These are phyloP conservation scores for Aureobasidium zeae DNA, from an alignment of 2,329 filamentous ascomycete species.

Conservation along the genomic window DNA sequence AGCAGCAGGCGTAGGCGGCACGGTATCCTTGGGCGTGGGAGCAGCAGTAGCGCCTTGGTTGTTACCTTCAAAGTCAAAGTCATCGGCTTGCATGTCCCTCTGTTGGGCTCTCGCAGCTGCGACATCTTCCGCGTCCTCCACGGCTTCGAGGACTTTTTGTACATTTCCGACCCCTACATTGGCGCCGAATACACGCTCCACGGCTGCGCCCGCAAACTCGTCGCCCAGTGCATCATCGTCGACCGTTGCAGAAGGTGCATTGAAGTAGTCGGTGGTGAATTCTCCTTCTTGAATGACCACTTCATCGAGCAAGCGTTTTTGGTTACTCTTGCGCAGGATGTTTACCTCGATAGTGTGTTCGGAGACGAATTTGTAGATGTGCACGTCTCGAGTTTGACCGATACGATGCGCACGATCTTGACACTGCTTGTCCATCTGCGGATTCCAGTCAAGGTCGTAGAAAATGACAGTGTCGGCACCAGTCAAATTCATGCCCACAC, in stretches of 20 bases:
- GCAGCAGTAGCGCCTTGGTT: conserved; percentile 42
- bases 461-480: conserved; percentile 97
- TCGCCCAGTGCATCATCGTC: conserved; percentile 48
- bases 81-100: conserved; percentile 76
- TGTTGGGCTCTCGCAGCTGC: conserved; percentile 78
- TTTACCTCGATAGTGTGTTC: conserved; percentile 87
- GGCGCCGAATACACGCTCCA: conserved; percentile 69
- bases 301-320: conserved; percentile 96
- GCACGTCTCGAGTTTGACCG: conserved; percentile 91
- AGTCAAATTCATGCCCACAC: conserved; percentile 90
- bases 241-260: conserved; percentile 48
- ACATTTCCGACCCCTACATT: conserved; percentile 51
- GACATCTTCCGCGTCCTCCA: conserved; percentile 87
- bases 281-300: conserved; percentile 97
- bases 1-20: conserved; percentile 27
- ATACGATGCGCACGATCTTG: conserved; percentile 97
- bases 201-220: conserved; percentile 52
- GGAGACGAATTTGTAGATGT: conserved; percentile 68
- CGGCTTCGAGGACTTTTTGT: conserved; percentile 70
- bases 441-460: conserved; percentile 98
- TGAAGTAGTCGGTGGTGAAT: conserved; percentile 95
- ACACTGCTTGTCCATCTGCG: conserved; percentile 98
- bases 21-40: conserved; percentile 29
- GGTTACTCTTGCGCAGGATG: conserved; percentile 89
- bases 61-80: conserved; percentile 65